These are phyloP conservation scores for Euphorbia tirucalli DNA, from an alignment of 345 rosid species.

Conservation along the genomic window DNA sequence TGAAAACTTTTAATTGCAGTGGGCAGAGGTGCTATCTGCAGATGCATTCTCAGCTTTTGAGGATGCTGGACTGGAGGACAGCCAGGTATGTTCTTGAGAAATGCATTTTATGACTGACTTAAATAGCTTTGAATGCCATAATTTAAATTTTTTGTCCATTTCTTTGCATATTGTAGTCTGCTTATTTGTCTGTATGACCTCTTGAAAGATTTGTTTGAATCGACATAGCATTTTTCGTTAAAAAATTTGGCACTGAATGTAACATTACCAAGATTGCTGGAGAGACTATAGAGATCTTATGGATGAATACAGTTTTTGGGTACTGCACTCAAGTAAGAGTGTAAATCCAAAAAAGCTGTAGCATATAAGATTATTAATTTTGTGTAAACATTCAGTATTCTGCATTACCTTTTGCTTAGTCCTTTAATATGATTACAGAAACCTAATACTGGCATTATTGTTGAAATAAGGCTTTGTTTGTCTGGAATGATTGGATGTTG, in stretches of 20 bases:
- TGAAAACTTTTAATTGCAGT: constrained; percentile 48
- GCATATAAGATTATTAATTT: background rate
- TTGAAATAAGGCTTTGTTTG: background rate
- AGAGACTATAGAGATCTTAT: background rate
- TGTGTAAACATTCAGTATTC: background rate
- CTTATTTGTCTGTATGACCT: background rate
- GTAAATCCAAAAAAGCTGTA: background rate
- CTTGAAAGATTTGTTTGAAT: constrained; percentile 1
- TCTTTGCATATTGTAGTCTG: background rate
- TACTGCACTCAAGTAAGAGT: background rate
- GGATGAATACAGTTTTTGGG: constrained; percentile 1
- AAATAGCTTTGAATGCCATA: background rate
- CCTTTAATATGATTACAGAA: background rate
- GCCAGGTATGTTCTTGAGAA: constrained; percentile 48
- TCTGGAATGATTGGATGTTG: background rate
- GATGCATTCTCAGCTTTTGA: constrained; percentile 98
- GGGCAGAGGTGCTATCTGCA: constrained; percentile 96
- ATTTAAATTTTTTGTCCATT: background rate
- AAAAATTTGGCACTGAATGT: background rate
- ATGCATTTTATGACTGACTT: constrained; percentile 5
- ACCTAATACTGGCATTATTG: background rate
- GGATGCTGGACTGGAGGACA: constrained; percentile 78
- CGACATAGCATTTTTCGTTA: background rate
- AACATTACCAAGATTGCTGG: background rate
- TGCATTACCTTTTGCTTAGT: background rate